Conservation (phyloP, 2,329 filamentous ascomycete genomes). For the Akanthomyces uredinophilus region DNA sequence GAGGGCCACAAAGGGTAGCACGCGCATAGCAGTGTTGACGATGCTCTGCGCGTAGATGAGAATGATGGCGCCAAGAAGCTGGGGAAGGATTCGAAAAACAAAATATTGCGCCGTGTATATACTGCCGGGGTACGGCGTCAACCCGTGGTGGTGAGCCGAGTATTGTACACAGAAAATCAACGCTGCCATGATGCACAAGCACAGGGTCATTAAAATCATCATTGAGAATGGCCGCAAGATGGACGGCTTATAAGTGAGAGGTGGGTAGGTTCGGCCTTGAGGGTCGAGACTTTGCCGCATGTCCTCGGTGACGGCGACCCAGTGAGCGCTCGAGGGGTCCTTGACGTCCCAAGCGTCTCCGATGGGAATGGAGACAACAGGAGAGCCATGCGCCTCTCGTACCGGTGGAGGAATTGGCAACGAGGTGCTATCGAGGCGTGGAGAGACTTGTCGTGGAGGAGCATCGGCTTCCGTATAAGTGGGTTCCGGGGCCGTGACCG, state of each 20-base stretch:
- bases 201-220: slow-evolving; percentile 53
- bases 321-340: slow-evolving; percentile 17
- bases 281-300: slow-evolving; percentile 33
- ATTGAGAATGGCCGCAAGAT: slow-evolving; percentile 66
- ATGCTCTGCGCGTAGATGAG: slow-evolving; percentile 75
- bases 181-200: slow-evolving; percentile 64
- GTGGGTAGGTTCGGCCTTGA: slow-evolving; percentile 35
- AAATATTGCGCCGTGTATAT: slow-evolving; percentile 76
- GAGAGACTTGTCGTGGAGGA: neutral
- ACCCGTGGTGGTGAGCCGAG: slow-evolving; percentile 56
- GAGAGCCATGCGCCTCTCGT: neutral
- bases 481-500: slow-evolving; percentile 22
- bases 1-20: slow-evolving; percentile 75
- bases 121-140: slow-evolving; percentile 60
- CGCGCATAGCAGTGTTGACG: slow-evolving; percentile 67
- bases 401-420: neutral
- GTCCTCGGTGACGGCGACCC: slow-evolving; percentile 32
- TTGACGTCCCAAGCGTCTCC: slow-evolving; percentile 1
- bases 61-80: slow-evolving; percentile 65
- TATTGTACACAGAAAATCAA: slow-evolving; percentile 70
- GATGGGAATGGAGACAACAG: slow-evolving; percentile 6
- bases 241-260: slow-evolving; percentile 65
- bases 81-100: slow-evolving; percentile 78
- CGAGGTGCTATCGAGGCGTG: neutral
- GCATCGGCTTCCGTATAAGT: slow-evolving; percentile 23